A percentile compares a stretch with the other conserved stretches of the same genome.
These are phyloP conservation scores for Leucosporidium yakuticum DNA, from an alignment of 768 basidiomycete species.

Conservation along the genomic window DNA sequence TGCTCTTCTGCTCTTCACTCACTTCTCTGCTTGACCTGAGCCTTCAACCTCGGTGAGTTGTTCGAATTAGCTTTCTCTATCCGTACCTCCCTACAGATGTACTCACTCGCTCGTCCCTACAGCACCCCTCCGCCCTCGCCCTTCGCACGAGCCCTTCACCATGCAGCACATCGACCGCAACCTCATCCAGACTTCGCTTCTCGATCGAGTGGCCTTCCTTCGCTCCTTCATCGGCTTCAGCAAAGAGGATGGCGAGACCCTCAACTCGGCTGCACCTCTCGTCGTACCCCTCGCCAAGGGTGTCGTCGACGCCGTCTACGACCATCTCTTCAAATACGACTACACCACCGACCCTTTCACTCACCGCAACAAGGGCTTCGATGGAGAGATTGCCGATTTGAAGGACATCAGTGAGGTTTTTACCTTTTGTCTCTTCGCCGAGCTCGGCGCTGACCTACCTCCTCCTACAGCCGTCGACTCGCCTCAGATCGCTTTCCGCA, in stretches of 20 bases:
- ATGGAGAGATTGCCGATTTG: too few species aligned
- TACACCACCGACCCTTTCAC: background rate
- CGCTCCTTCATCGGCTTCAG: conserved; percentile 15
- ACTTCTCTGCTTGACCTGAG: too few species aligned
- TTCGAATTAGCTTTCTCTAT: too few species aligned
- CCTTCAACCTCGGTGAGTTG: too few species aligned
- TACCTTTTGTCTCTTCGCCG: background rate
- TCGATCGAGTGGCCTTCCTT: conserved; percentile 1
- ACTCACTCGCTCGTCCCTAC: too few species aligned
- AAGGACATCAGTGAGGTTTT: background rate
- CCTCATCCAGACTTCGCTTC: conserved; percentile 4
- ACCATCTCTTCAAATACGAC: conserved; percentile 15
- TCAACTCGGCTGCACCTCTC: conserved; percentile 3
- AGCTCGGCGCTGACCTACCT: background rate
- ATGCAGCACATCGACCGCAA: conserved; percentile 8
- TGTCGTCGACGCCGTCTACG: conserved; percentile 22
- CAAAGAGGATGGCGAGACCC: conserved; percentile 3
- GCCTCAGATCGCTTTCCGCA: too few species aligned
- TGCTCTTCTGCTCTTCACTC: too few species aligned
- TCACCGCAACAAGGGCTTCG: background rate
- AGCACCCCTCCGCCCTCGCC: too few species aligned
- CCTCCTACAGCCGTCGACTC: too few species aligned
- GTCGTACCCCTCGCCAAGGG: background rate
- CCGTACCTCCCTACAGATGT: too few species aligned
- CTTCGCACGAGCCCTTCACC: background rate